Conservation (phyloP, 495 filamentous ascomycete genomes). For the Neurospora sp. region DNA sequence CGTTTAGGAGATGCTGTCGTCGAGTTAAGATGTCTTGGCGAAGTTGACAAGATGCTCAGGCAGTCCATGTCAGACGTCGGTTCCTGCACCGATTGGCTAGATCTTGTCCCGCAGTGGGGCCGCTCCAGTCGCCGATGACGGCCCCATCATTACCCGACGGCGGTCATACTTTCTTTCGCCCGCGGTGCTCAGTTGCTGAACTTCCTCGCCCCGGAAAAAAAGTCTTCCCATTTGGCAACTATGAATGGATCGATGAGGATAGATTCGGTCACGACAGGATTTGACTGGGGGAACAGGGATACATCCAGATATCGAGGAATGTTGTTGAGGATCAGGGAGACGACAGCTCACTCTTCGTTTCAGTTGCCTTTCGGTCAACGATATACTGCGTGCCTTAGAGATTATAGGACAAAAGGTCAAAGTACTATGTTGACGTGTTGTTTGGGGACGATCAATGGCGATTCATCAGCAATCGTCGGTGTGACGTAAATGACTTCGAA, state of each 20-base stretch:
- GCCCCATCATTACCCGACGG: neutral
- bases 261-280: too few species aligned
- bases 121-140: neutral
- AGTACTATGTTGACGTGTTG: neutral
- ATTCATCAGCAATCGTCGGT: neutral
- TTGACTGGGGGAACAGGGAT: too few species aligned
- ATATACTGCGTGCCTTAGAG: neutral
- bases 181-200: neutral
- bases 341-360: neutral
- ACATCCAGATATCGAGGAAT: too few species aligned
- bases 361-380: neutral
- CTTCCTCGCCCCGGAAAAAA: neutral
- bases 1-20: neutral
- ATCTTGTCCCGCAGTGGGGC: neutral
- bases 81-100: neutral
- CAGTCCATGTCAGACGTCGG: neutral
- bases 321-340: too few species aligned
- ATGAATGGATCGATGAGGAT: neutral
- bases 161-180: neutral
- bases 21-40: neutral
- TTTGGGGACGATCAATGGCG: neutral
- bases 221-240: neutral
- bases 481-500: neutral
- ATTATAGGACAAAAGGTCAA: too few species aligned
- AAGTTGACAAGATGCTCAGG: neutral